Base-by-base conservation (phyloP, 192 early-diverging fungal genomes). In the Borealophlyctis nickersoniae region DNA sequence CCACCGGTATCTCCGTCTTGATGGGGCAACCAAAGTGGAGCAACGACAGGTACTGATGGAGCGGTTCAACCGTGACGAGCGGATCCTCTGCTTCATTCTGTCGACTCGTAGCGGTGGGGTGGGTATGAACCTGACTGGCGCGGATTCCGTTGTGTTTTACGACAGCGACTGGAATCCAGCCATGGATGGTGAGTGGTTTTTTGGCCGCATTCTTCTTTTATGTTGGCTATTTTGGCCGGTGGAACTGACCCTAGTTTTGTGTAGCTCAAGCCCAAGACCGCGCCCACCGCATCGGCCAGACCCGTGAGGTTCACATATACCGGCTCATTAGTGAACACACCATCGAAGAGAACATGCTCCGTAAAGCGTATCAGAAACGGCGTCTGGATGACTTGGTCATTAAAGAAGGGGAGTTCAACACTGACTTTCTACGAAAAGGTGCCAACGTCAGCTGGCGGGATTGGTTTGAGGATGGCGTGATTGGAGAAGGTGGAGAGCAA, bases 271-370 rank as follows among this genome's bases (percentile, higher is more conserved):
- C 93, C 4, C 91, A 93, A 70, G 93, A 96, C 70, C 87, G 93
- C 48, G 91, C 90, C 2, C 93, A 96, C 68, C 86, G 93, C 52
- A 93, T 96, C 60, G 93, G 93, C 35, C 93, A 96, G 58, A 89
- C 85, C 2, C 87, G 80, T 24, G 93, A 92, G 4, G 93, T 96
- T 0, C 76, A 92, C 16, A 81, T 96, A 50, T 96, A 93, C 64
- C 80, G 94, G 2, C 72, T 96, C 4, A 82, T 92, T 28, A 86
- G 89, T 3, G 89, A 81, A 29, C 89, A 90, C 52, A 91, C 90
- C 30, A 84, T 92, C 51, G 94, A 96, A 65, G 74, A 73, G 39
- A 86, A 89, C 58, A 92, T 96, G 52, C 70, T 96, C 36, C 82
- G 88, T n/a, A 73, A 82, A 7, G 92, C 94, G 4, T 77, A 87